Base-by-base conservation (phyloP, 306 rosid species). In the Comarum palustre region DNA sequence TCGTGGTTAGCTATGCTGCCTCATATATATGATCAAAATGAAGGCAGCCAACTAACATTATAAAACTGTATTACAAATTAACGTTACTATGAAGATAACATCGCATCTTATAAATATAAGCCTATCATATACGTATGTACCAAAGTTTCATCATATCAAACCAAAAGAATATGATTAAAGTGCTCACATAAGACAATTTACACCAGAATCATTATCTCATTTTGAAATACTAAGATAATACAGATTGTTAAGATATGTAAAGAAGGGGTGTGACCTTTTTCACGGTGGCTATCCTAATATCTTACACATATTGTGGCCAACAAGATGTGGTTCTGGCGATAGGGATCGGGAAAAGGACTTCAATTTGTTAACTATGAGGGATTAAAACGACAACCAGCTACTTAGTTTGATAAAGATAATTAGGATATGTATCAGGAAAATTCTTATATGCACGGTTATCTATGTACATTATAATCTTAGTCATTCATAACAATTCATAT, bases 331-430 rank as follows among this genome's bases (percentile, higher is more conserved):
- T 52, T 52, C 59, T 20, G 59, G 59, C 59, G 29, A 52, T 52
- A 52, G 59, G 59, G 58, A 51, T 51, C 27, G 58, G 58, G 59
- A 52, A 52, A 52, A 52, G 29, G 59, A 52, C 59, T 52, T 8
- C 7, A 51, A 52, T 41, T 41, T 52, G 27, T 52, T 52, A 47
- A 17, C 6, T 14, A 29, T 29, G 54, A 24, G 24, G 14, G 17
- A 24, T 42, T 22, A 9, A 68, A 48, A 47, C 14, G 46, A 48
- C 46, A 47, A 31, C 27, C 31, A 4, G 32, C 24, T n/a, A 20
- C 29, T 52, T 52, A 1, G 12, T 52, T 52, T 20, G 46, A 32
- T 50, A 31, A 32, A 70, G 24, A 70, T 38, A 54, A 36, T 70
- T 70, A 14, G 64, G n/a, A n/a, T n/a, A n/a, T n/a, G n/a, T n/a